Percentiles rank a stretch among this genome's conserved stretches.
These are phyloP conservation scores for Yarrowia osloensis DNA, from an alignment of 805 yeast genomes.

Conservation along the genomic window DNA sequence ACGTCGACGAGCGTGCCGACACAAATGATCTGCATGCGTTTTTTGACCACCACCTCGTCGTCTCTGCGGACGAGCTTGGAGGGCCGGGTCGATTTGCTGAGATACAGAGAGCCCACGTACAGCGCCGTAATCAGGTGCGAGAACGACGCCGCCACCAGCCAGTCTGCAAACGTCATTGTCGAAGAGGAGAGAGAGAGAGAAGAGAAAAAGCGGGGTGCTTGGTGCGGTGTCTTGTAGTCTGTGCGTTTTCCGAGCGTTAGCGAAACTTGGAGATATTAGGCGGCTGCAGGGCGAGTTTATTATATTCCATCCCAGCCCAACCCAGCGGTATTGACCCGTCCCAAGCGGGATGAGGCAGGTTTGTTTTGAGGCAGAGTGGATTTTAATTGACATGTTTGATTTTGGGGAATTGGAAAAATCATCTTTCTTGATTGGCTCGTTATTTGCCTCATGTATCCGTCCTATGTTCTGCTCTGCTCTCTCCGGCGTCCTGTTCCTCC, in stretches of 20 bases:
- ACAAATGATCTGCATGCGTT: conserved; percentile 41
- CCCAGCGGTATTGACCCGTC: not conserved
- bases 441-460: no score
- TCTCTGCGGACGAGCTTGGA: conserved; percentile 34
- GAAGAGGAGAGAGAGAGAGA: not conserved
- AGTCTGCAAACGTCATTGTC: conserved; percentile 16
- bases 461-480: not conserved
- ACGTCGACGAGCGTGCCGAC: conserved; percentile 43
- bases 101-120: conserved; percentile 37
- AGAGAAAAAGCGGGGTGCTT: no score
- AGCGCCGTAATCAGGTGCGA: conserved; percentile 33
- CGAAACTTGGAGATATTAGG: conserved; percentile 25
- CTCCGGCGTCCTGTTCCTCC: not conserved
- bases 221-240: not conserved
- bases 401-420: no score
- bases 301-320: not conserved
- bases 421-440: no score
- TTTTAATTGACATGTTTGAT: no score
- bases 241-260: conserved; percentile 1
- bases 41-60: conserved; percentile 35
- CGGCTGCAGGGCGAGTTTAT: conserved; percentile 18
- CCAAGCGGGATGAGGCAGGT: not conserved
- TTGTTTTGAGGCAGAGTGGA: no score
- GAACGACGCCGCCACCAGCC: conserved; percentile 19
- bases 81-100: conserved; percentile 36